Conservation (phyloP, 768 basidiomycete genomes). For the Boletus rubescentipes region DNA sequence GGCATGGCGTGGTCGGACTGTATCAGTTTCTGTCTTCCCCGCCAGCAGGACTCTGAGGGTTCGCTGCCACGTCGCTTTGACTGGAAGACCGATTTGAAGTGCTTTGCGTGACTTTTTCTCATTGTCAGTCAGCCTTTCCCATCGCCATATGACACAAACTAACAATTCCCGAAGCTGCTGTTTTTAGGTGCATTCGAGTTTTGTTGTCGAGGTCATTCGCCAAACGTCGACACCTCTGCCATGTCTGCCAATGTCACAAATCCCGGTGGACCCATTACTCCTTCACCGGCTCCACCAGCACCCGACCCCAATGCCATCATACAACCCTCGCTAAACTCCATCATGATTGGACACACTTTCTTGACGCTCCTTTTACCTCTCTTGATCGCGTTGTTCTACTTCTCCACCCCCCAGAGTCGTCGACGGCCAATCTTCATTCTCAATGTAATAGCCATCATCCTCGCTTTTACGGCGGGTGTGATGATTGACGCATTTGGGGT, state of each 20-base stretch:
- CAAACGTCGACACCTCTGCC: not conserved
- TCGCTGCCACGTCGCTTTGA: not conserved
- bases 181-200: not conserved
- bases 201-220: not conserved
- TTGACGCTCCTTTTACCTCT: constrained; percentile 32
- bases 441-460: constrained; percentile 22
- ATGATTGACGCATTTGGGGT: constrained; percentile 24
- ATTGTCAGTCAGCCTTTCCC: not conserved
- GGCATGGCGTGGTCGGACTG: not conserved
- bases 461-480: constrained; percentile 22
- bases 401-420: constrained; percentile 26
- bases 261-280: constrained; percentile 3
- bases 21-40: not conserved
- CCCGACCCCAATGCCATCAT: constrained; percentile 7
- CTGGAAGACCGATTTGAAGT: not conserved
- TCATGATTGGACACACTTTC: constrained; percentile 33
- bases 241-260: constrained; percentile 17
- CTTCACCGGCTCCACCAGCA: not conserved
- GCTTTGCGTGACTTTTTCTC: not conserved
- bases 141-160: not conserved
- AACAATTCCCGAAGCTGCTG: not conserved
- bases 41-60: not conserved
- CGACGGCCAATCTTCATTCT: constrained; percentile 30
- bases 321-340: constrained; percentile 20
- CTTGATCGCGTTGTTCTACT: constrained; percentile 31